Base-by-base conservation (phyloP, 2,329 filamentous ascomycete genomes). In the Coniochaeta sp. region DNA sequence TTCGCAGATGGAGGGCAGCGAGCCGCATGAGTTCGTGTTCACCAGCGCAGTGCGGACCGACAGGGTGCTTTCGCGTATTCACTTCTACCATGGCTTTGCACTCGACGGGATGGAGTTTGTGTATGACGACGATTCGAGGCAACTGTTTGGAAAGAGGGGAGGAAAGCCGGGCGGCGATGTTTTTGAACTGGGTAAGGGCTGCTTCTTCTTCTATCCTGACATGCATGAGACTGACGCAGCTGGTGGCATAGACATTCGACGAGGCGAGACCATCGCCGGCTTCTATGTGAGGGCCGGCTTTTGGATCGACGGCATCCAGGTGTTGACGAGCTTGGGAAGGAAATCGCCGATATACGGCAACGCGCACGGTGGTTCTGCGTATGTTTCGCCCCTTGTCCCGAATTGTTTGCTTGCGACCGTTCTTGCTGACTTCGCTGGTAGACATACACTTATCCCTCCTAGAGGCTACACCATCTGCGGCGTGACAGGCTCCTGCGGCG, bases 81-180 rank as follows among this genome's bases (percentile, higher is more conserved):
- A 83, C 54, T 76, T 95, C 13, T 95, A 91, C 63, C 85, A 90
- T 60, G 90, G 88, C 2, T 73, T 76, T 53, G 86, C 86, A 4
- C 64, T 97, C 12, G 87, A 95, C 65, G 94, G 94, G 0, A 68
- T 99, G 18, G 92, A 97, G 66, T 97, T 99, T 67, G 77, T 88
- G 53, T 97, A 96, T 63, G 92, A 97, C 62, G 91, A 97, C 66
- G 79, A 81, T 14, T 86, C 88, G 1, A 86, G 77, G 51, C 90
- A 96, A 64, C 67, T 96, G 3, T 95, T 99, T 72, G 94, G 94
- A 35, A 91, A 89, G 62, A 77, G 79, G 51, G 87, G 86, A 12
- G 87, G 86, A 7, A 85, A 85, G 56, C 70, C 78, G 22, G 83
- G 82, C 3, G 85, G 86, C 1, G 84, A 87, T 61, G 79, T 83